phyloP scores from a whole-genome alignment of 148 eudicot genomes.

The Nyssa sinensis region DNA sequence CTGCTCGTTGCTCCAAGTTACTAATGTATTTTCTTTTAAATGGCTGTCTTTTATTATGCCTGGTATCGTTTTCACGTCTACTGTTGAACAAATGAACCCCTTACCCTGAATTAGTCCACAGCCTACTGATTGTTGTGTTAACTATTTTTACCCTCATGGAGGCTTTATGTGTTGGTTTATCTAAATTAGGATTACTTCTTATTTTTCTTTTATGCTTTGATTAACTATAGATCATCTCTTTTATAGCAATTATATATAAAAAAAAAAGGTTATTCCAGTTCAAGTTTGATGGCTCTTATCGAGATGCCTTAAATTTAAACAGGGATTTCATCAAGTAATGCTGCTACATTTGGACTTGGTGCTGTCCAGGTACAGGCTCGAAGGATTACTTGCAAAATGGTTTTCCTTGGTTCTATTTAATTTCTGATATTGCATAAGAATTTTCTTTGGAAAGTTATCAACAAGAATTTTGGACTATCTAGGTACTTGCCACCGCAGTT shows the following conservation, averaged over 20 bases:
- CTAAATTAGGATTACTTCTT: not conserved
- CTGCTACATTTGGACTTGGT: slow-evolving; percentile 76
- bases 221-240: not conserved
- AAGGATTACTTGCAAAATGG: not conserved
- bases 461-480: slow-evolving; percentile 14
- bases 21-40: not conserved
- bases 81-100: slow-evolving; percentile 1
- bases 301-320: slow-evolving; percentile 18
- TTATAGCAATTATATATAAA: not conserved
- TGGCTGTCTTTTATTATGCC: not conserved
- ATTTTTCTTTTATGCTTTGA: not conserved
- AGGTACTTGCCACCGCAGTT: slow-evolving; percentile 84
- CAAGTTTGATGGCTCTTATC: slow-evolving; percentile 3
- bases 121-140: not conserved
- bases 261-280: not conserved
- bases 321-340: slow-evolving; percentile 77
- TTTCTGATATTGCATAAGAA: not conserved
- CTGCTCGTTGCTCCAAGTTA: slow-evolving; percentile 2
- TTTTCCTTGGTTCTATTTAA: not conserved
- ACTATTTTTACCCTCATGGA: not conserved
- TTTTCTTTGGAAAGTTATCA: not conserved
- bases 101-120: not conserved
- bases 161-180: not conserved
- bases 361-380: slow-evolving; percentile 60
- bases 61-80: not conserved